Evolutionary conservation across 106 monocot species (phyloP), one percentile per base, ranked within the genome.

Genomic region (Cymbidium sinense): DNA sequence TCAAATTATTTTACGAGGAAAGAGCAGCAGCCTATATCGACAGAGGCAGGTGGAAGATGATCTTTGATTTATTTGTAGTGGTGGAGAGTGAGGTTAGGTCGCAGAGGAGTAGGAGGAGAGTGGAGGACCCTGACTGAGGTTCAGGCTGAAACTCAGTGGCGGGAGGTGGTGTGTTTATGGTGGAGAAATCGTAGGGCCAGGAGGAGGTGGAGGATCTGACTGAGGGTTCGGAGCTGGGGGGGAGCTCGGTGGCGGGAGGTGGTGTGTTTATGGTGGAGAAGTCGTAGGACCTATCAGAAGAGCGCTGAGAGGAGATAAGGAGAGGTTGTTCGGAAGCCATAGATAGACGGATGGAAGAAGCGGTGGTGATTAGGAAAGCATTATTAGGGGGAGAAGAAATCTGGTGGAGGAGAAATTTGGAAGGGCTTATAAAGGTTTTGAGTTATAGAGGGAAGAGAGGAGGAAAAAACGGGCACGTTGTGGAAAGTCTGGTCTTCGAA

Each of bases 1-100:
- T 76, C 35, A 70, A 93, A 75, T 21, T 93, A 91, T 31, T 82
- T 73, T 29, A 85, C 86, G n/a, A 91, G 91, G 28, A 91, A 88
- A 35, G 84, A 83, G 47, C 77, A 76, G 25, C 8, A 41, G 41
- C 86, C 64, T 64, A 27, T 1, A 50, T 11, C 51, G 25, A 7
- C 15, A 78, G 54, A 4, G 35, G 18, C 23, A 39, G 27, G 61
- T 12, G 43, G 36, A 12, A 17, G 34, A 50, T n/a, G 51, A 35
- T 23, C 20, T 61, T 64, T 33, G 0, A 41, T 41, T 41, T 6
- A 9, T 9, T 41, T 41, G 7, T 9, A 9, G 41, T 41, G 41
- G 41, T 41, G 41, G 41, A 9, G 41, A 41, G 36, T 69, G 35
- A 27, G 17, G 69, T 1, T 33, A 27, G 82, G 82, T n/a, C n/a